Evolutionary conservation across 768 basidiomycete genomes (phyloP), one percentile per base, ranked within the genome.

Genomic region (Suillus brevipes): DNA sequence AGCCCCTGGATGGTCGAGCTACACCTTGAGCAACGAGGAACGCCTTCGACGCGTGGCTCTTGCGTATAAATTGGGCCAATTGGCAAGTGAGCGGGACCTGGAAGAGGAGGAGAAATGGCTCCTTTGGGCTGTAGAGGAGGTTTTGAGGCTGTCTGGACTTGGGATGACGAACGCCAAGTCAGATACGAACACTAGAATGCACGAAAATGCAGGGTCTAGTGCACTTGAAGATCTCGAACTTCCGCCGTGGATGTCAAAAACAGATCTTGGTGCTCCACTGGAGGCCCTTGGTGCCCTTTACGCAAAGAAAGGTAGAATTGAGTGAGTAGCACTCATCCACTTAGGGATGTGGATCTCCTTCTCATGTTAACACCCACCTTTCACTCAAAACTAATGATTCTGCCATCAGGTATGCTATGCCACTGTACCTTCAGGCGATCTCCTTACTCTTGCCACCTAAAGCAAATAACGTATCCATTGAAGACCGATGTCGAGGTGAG

Each of bases 221-320:
- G 75, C 82, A 42, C 78, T 85, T 12, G 78, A 83, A 1, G 85
- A 86, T 61, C 77, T 91, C 25, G 80, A 81, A 16, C 68, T 90
- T 59, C 89, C 90, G 2, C 65, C 71, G 23, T 91, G 90, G 90
- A 84, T 84, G 56, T 78, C 80, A 10, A 81, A 78, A 63, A 81
- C 83, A 25, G 88, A 91, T 67, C 75, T 91, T 31, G 88, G 85
- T 23, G 87, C 88, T 12, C 89, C 89, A 2, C 79, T 91, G 40
- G 89, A 89, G 68, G 85, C 88, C 0, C 79, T 92, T 5, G 90
- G 85, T 1, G 78, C 82, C 5, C 86, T 87, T 61, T 90, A 91
- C 67, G 83, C 84, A 5, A 77, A 79, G 40, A 77, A 77, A 42
- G 88, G 86, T 25, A 85, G 84, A 63, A 67, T 80, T n/a, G 83